phyloP scores from a whole-genome alignment of 768 basidiomycete genomes.

The Phylloporus arenicola region DNA sequence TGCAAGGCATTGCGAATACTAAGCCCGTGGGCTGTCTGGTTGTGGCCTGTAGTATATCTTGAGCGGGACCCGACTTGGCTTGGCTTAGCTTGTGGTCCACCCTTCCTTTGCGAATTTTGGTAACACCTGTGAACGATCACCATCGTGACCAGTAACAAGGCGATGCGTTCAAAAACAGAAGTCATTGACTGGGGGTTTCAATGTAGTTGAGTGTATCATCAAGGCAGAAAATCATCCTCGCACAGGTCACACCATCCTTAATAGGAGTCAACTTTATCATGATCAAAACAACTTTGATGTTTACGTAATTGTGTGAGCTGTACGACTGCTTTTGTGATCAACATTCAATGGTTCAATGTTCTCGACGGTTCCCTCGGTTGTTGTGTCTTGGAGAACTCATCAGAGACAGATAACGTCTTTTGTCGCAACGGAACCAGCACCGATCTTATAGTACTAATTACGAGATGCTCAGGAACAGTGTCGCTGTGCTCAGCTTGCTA shows the following conservation, averaged over 20 bases:
- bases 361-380: neutral
- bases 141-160: neutral
- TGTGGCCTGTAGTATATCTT: neutral
- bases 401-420: neutral
- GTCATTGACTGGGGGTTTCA: neutral
- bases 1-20: no score
- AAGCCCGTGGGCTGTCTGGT: no score
- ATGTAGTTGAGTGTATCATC: neutral
- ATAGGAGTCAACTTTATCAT: slow-evolving; percentile 7
- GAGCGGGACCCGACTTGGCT: neutral
- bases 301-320: neutral
- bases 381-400: neutral
- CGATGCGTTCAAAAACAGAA: neutral
- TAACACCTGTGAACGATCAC: neutral
- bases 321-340: neutral
- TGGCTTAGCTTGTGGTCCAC: neutral
- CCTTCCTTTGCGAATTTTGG: neutral
- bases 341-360: neutral
- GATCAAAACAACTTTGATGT: slow-evolving; percentile 12
- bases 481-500: neutral
- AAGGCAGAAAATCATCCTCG: slow-evolving; percentile 1
- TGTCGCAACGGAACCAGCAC: neutral
- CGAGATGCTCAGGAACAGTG: neutral
- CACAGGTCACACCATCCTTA: slow-evolving; percentile 4
- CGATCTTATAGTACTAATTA: neutral